These are phyloP conservation scores for Onygenales sp. DNA, from an alignment of 2,329 filamentous ascomycete species.

Conservation along the genomic window DNA sequence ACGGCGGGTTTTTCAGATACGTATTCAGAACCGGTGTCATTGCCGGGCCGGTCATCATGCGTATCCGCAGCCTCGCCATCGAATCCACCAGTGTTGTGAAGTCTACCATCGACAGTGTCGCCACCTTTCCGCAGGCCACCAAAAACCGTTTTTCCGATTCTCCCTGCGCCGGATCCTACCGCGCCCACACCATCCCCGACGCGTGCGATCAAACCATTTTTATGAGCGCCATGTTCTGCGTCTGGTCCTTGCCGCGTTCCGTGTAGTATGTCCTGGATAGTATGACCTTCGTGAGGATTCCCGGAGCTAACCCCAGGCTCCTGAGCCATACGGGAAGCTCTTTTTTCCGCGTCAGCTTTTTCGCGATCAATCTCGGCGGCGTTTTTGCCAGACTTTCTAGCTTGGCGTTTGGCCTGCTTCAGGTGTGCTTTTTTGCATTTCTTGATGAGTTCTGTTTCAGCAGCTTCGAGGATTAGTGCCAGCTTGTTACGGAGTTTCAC, in stretches of 20 bases:
- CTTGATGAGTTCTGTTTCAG: slow-evolving; percentile 76
- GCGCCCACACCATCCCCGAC: slow-evolving; percentile 43
- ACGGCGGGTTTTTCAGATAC: not conserved
- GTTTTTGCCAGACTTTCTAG: slow-evolving; percentile 49
- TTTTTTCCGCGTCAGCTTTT: slow-evolving; percentile 43
- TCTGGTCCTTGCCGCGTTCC: slow-evolving; percentile 11
- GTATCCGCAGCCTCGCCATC: slow-evolving; percentile 12
- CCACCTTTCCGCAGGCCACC: slow-evolving; percentile 34
- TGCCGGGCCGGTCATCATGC: slow-evolving; percentile 7
- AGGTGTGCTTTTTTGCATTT: slow-evolving; percentile 68
- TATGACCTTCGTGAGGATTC: slow-evolving; percentile 48
- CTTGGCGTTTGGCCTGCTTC: slow-evolving; percentile 56
- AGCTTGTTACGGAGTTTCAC: slow-evolving; percentile 65
- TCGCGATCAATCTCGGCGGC: slow-evolving; percentile 29
- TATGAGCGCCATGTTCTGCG: not conserved
- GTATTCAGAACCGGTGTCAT: not conserved
- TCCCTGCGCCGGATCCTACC: slow-evolving; percentile 40
- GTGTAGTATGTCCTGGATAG: slow-evolving; percentile 21
- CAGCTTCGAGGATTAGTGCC: slow-evolving; percentile 63
- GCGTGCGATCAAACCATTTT: slow-evolving; percentile 33
- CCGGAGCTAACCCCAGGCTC: slow-evolving; percentile 46
- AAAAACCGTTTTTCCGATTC: slow-evolving; percentile 36
- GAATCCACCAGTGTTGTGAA: slow-evolving; percentile 27
- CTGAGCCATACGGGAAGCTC: slow-evolving; percentile 35
- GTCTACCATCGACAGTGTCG: slow-evolving; percentile 24